These are phyloP conservation scores for Didymella glomerata DNA, from an alignment of 2,329 filamentous ascomycete species.

Conservation along the genomic window DNA sequence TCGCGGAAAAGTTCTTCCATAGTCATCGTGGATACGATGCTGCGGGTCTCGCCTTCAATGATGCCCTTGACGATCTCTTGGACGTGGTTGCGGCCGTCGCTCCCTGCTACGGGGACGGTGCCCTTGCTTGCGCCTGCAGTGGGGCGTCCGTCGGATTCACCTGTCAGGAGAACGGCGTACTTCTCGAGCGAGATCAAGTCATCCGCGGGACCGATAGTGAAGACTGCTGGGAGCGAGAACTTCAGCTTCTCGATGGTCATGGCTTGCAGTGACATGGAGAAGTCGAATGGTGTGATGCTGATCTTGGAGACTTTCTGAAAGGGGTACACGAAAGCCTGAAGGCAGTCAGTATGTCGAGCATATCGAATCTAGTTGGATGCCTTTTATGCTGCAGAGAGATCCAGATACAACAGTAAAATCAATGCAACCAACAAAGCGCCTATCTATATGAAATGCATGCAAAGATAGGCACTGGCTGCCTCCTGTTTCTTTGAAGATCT, in stretches of 20 bases:
- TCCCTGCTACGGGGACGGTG: constrained; percentile 51
- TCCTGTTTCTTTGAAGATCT: too few relatives aligned
- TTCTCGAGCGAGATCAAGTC: constrained; percentile 75
- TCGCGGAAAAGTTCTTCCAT: constrained; percentile 90
- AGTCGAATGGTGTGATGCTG: constrained; percentile 78
- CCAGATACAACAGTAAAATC: too few relatives aligned
- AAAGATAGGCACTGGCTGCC: too few relatives aligned
- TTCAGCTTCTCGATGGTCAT: constrained; percentile 92
- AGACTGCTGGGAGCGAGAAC: constrained; percentile 82
- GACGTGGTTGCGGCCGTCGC: constrained; percentile 68
- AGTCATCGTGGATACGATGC: constrained; percentile 86
- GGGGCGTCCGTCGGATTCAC: constrained; percentile 60
- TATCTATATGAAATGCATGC: too few relatives aligned
- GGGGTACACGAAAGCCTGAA: constrained; percentile 48
- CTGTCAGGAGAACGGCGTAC: constrained; percentile 81
- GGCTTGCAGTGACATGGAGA: constrained; percentile 81
- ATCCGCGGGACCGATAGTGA: constrained; percentile 84
- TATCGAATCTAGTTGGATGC: background rate
- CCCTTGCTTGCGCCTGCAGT: constrained; percentile 42
- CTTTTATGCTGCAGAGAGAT: background rate
- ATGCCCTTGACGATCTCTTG: constrained; percentile 89
- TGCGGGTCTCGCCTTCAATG: constrained; percentile 86
- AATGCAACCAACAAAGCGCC: too few relatives aligned
- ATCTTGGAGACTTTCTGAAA: constrained; percentile 54
- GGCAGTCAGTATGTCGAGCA: constrained; percentile 41